A percentile compares a stretch with the other conserved stretches of the same genome.
phyloP scores from a whole-genome alignment of 495 filamentous ascomycete species.

The Aspergillus sclerotiicarbonarius region DNA sequence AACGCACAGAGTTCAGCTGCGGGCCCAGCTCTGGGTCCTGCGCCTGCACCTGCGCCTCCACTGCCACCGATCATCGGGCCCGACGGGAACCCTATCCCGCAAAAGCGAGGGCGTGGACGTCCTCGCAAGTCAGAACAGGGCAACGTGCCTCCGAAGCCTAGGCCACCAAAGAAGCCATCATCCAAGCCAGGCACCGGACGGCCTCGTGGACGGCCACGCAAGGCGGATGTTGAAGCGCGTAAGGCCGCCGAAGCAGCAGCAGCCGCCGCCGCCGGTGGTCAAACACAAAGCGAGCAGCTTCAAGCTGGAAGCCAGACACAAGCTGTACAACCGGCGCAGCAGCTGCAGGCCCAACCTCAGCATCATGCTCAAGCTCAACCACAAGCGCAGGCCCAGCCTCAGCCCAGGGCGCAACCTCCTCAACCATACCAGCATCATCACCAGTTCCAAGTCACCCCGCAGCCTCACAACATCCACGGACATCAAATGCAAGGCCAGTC shows the following conservation, averaged over 20 bases:
- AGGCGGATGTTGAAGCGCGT: constrained; percentile 36
- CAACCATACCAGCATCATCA: constrained; percentile 3
- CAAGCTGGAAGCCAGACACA: constrained; percentile 6
- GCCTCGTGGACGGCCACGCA: constrained; percentile 40
- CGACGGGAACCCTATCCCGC: constrained; percentile 33
- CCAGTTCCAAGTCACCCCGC: neutral
- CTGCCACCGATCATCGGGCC: constrained; percentile 27
- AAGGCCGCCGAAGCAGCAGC: constrained; percentile 13
- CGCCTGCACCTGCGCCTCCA: constrained; percentile 2
- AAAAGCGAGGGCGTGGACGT: constrained; percentile 40
- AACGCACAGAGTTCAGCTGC: neutral
- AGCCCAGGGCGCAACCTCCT: neutral
- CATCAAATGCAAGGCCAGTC: neutral
- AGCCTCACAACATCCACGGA: neutral
- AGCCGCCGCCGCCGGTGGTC: neutral
- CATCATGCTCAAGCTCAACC: constrained; percentile 5
- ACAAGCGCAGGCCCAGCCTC: constrained; percentile 8
- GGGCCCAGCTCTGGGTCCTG: neutral
- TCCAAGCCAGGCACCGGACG: constrained; percentile 31
- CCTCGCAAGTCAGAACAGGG: constrained; percentile 39
- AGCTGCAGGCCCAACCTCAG: constrained; percentile 3
- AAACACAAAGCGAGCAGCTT: neutral
- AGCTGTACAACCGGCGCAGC: neutral
- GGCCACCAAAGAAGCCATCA: constrained; percentile 22
- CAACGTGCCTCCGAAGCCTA: constrained; percentile 26